Percentiles rank a stretch among this genome's conserved stretches.
Evolutionary conservation across 176 grass and related monocot species (phyloP).

Genomic region (bread wheat (Triticum aestivum)): IWGSC_CS_RefSeq_v2.1 NC_057803.1:583709266-583709765

Average conservation of each 20-base stretch:
- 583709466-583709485: neutral
- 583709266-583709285: conserved; percentile 89
- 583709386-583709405: neutral
- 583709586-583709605: too few relatives aligned
- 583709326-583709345: neutral
- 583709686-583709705: too few relatives aligned
- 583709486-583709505: neutral
- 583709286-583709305: conserved; percentile 96
- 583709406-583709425: conserved; percentile 88
- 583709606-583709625: too few relatives aligned
- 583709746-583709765: too few relatives aligned
- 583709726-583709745: too few relatives aligned
- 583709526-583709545: conserved; percentile 35
- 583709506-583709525: conserved; percentile 40
- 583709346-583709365: neutral
- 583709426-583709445: conserved; percentile 35
- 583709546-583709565: neutral
- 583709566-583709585: too few relatives aligned
- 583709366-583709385: neutral
- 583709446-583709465: too few relatives aligned
- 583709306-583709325: conserved; percentile 87
- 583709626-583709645: too few relatives aligned
- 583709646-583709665: too few relatives aligned
- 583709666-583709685: too few relatives aligned
- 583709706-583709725: too few relatives aligned